Conservation (phyloP, 306 rosid genomes). For the Vachellia pachyceras region DNA sequence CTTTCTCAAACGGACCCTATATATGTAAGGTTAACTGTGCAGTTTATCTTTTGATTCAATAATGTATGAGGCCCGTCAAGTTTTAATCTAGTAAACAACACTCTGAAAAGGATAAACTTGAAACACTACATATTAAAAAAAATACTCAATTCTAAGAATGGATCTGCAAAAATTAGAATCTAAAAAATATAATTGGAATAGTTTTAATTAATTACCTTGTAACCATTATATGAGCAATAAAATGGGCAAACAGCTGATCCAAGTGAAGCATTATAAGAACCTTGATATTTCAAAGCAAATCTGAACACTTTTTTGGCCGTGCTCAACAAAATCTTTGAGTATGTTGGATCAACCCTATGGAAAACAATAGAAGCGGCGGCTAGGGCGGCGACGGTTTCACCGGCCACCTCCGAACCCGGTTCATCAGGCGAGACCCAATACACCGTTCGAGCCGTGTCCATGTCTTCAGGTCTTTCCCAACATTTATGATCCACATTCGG, state of each 20-base stretch:
- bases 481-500: constrained; percentile 83
- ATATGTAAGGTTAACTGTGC: background rate
- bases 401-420: constrained; percentile 93
- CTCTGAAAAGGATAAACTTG: background rate
- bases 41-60: background rate
- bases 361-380: constrained; percentile 91
- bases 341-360: constrained; percentile 62
- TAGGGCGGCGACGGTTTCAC: constrained; percentile 87
- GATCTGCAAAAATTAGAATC: background rate
- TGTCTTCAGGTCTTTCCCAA: constrained; percentile 97
- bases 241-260: constrained; percentile 34
- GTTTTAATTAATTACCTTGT: constrained; percentile 7
- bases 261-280: constrained; percentile 83
- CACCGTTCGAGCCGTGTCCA: constrained; percentile 68
- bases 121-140: background rate
- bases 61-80: background rate
- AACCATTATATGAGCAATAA: background rate
- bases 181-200: background rate
- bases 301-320: constrained; percentile 73
- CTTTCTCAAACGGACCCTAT: too few species aligned
- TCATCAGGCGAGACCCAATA: constrained; percentile 66
- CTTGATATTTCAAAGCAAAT: constrained; percentile 73
- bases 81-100: background rate
- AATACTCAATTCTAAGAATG: background rate
- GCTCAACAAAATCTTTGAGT: constrained; percentile 59